These are phyloP conservation scores for Bipolaris cookei DNA, from an alignment of 2,329 filamentous ascomycete species.

Conservation along the genomic window DNA sequence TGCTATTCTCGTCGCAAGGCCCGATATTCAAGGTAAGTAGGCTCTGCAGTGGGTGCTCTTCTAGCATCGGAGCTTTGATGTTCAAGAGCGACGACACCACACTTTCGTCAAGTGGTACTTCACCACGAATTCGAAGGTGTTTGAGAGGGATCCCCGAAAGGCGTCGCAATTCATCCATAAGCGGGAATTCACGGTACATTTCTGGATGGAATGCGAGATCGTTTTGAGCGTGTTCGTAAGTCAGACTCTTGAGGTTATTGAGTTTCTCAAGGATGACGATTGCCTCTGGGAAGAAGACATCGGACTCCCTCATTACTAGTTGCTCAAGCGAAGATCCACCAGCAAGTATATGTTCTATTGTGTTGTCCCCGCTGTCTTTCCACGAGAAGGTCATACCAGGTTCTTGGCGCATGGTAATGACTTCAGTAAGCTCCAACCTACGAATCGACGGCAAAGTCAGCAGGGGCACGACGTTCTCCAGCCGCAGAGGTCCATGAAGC, in stretches of 20 bases:
- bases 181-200: neutral
- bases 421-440: conserved; percentile 2
- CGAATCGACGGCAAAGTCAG: conserved; percentile 14
- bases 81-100: conserved; percentile 2
- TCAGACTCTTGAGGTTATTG: conserved; percentile 8
- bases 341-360: neutral
- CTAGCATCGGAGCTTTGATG: neutral
- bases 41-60: neutral
- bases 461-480: conserved; percentile 17
- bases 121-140: conserved; percentile 2
- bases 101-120: neutral
- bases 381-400: conserved; percentile 5
- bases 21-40: conserved; percentile 9
- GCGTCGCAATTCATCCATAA: neutral
- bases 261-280: neutral
- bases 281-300: neutral
- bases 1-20: conserved; percentile 5
- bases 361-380: neutral
- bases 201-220: neutral
- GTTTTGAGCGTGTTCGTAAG: conserved; percentile 9
- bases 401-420: conserved; percentile 8
- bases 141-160: neutral
- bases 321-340: conserved; percentile 11
- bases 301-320: conserved; percentile 3
- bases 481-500: conserved; percentile 12